phyloP scores from a whole-genome alignment of 225 moss, liverwort and hornwort species.

The Takakia lepidozioides region DNA sequence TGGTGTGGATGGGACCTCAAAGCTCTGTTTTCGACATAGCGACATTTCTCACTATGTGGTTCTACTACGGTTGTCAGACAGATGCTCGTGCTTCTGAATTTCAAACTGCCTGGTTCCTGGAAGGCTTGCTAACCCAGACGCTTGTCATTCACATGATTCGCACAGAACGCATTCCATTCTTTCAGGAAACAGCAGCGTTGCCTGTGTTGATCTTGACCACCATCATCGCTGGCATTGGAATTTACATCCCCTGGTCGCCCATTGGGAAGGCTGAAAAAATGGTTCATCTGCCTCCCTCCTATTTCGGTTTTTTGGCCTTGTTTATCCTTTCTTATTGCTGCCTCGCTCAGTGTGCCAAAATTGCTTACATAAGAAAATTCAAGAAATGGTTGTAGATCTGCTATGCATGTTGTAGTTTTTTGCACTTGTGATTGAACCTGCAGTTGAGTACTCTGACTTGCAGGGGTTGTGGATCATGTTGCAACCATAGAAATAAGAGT shows the following conservation, averaged over 20 bases:
- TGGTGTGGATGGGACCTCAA: constrained; percentile 22
- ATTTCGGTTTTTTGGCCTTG: constrained; percentile 13
- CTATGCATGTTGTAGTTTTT: too few relatives aligned
- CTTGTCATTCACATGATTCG: constrained; percentile 28
- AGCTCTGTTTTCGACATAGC: constrained; percentile 21
- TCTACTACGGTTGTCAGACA: constrained; percentile 13
- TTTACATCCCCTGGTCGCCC: constrained; percentile 18
- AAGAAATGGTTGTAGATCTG: constrained; percentile 22
- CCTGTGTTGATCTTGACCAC: constrained; percentile 18
- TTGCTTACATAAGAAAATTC: constrained; percentile 9
- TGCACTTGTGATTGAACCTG: too few relatives aligned
- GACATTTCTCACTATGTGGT: constrained; percentile 29
- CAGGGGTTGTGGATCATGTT: too few relatives aligned
- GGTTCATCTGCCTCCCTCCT: constrained; percentile 16
- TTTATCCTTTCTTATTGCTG: constrained; percentile 15
- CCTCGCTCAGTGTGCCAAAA: constrained; percentile 18
- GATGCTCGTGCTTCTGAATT: constrained; percentile 10
- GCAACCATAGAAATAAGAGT: too few relatives aligned
- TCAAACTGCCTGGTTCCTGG: constrained; percentile 27
- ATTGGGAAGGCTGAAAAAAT: constrained; percentile 17
- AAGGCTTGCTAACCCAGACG: constrained; percentile 24
- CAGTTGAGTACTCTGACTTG: too few relatives aligned
- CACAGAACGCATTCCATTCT: constrained; percentile 18
- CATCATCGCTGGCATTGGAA: constrained; percentile 11
- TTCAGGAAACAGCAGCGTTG: constrained; percentile 15